phyloP scores from a whole-genome alignment of 192 early-diverging fungal genomes.

The Irineochytrium annulatum region DNA sequence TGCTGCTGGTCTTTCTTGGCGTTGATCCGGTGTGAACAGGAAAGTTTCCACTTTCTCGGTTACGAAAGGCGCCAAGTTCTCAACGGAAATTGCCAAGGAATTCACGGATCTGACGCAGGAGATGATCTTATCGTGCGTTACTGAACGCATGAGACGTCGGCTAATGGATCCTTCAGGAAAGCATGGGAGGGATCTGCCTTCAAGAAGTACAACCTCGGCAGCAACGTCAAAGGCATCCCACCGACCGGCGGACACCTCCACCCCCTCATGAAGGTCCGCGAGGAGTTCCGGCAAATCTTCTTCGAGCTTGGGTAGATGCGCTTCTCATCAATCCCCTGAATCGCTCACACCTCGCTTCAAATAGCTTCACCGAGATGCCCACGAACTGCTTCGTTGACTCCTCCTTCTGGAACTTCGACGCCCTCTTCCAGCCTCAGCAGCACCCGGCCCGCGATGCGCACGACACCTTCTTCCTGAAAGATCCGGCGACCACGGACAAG shows the following conservation, averaged over 20 bases:
- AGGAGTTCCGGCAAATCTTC: constrained; percentile 98
- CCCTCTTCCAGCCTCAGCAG: constrained; percentile 98
- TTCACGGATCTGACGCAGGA: constrained; percentile 92
- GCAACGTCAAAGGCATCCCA: constrained; percentile 66
- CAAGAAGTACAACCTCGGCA: constrained; percentile 98
- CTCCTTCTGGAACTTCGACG: constrained; percentile 99
- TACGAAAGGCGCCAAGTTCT: constrained; percentile 83
- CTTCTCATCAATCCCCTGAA: neutral
- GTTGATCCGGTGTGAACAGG: constrained; percentile 13
- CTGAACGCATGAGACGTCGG: neutral
- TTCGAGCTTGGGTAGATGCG: constrained; percentile 85
- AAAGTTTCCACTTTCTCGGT: constrained; percentile 72
- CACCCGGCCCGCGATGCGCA: constrained; percentile 75
- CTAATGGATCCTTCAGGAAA: constrained; percentile 50
- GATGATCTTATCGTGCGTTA: constrained; percentile 69
- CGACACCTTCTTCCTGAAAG: constrained; percentile 55
- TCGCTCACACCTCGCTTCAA: neutral
- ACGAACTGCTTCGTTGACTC: constrained; percentile 95
- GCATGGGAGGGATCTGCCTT: constrained; percentile 92
- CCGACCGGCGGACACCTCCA: constrained; percentile 87
- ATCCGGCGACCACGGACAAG: constrained; percentile 68
- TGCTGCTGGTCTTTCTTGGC: neutral
- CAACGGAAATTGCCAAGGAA: constrained; percentile 78
- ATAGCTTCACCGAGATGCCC: constrained; percentile 93
- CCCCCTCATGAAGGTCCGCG: constrained; percentile 97